Evolutionary conservation across 768 basidiomycete species (phyloP), one percentile per base, ranked within the genome.

Genomic region (Neoboletus brunneissimus): DNA sequence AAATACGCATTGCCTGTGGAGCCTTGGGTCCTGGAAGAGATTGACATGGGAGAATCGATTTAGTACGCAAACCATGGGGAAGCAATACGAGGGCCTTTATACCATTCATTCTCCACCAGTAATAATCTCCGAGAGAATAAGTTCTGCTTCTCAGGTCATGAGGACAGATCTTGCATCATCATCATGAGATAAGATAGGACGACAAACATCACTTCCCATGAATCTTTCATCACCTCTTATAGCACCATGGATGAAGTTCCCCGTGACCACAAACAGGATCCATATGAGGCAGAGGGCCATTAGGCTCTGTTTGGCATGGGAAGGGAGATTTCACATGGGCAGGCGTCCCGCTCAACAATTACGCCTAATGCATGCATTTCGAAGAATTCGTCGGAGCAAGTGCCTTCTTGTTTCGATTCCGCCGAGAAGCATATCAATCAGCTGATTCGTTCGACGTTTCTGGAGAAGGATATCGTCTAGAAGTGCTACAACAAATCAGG

Each of bases 1-100:
- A 69, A 71, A 10, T 51, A 32, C 6, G 45, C 60, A 12, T 67
- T 60, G 29, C 69, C 69, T 2, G 58, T 64, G 10, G 65, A 50
- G 37, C 57, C 70, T 45, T 57, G 48, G 25, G 59, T 71, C 45
- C 53, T 71, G 40, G 54, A 54, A 37, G 56, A 40, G 8, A 71
- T 57, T 0, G 67, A 64, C 64, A 63, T 67, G 49, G 32, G 38
- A 37, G 2, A 44, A 15, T 35, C 5, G 32, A 18, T 42, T 8
- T 35, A 37, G 41, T 34, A 32, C 23, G 2, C 22, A 41, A 34
- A 15, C 25, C 8, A 23, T 25, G 51, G 34, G 51, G 27, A 44
- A 22, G 34, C 6, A 29, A 40, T 22, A 47, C 18, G 53, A 41
- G 10, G n/a, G 10, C 34, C 13, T 50, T 58, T 56, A 55, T 55